Conservation (phyloP, 2,329 filamentous ascomycete species). For the Spiromastix sp. region DNA sequence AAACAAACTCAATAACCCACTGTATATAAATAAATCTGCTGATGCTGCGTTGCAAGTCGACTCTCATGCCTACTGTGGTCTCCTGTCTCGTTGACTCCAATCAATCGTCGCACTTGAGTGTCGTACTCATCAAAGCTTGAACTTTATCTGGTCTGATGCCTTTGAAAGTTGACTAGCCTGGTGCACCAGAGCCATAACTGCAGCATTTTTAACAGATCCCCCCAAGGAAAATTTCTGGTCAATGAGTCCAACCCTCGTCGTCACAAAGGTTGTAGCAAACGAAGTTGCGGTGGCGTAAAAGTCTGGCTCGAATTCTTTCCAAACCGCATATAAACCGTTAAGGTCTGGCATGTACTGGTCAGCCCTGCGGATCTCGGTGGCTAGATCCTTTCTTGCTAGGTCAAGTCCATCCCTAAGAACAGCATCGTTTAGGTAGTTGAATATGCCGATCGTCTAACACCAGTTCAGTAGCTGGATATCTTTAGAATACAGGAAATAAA, state of each 20-base stretch:
- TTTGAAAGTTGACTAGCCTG: background rate
- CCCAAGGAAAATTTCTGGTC: background rate
- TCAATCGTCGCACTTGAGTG: background rate
- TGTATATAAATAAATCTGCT: no score
- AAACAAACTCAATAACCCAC: no score
- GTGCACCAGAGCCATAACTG: background rate
- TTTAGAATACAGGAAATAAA: background rate
- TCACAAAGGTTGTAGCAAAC: background rate
- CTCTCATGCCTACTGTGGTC: no score
- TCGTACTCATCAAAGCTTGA: background rate
- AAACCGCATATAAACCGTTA: background rate
- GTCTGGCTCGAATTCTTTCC: conserved; percentile 1
- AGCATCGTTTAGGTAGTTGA: background rate
- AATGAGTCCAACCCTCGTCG: background rate
- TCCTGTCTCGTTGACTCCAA: background rate
- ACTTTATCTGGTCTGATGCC: background rate
- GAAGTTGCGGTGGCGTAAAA: background rate
- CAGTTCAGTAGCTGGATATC: background rate
- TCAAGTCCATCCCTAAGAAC: background rate
- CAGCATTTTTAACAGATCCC: background rate
- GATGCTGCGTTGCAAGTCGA: no score
- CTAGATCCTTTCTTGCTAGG: background rate
- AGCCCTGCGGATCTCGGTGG: background rate
- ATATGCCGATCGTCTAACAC: background rate
- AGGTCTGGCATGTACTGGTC: background rate